Percentiles rank a stretch among this genome's conserved stretches.
phyloP scores from a whole-genome alignment of 2,329 filamentous ascomycete genomes.

The Colletotrichum liaoningense region DNA sequence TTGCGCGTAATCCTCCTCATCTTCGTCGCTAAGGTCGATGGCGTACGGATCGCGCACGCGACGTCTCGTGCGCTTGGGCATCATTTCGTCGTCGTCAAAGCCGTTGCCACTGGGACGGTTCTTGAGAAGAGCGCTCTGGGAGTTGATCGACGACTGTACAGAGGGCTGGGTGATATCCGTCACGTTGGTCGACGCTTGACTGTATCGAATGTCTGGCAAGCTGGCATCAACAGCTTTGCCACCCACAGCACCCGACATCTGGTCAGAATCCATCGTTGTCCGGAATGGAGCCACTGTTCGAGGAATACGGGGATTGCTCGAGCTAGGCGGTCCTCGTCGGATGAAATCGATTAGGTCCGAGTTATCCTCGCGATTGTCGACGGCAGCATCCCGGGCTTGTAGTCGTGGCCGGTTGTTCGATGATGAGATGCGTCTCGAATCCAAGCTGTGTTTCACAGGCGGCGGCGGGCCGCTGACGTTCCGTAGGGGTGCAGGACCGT shows the following conservation, averaged over 20 bases:
- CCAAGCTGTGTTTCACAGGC: conserved; percentile 50
- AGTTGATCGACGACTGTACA: conserved; percentile 76
- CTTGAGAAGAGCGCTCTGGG: conserved; percentile 75
- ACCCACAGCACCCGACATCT: conserved; percentile 67
- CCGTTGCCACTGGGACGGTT: conserved; percentile 50
- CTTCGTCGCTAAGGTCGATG: conserved; percentile 84
- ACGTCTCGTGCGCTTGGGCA: conserved; percentile 79
- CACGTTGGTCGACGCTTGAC: conserved; percentile 66
- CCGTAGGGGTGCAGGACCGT: conserved; percentile 48
- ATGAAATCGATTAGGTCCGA: conserved; percentile 97
- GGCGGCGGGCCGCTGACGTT: conserved; percentile 45
- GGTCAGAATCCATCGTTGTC: conserved; percentile 87
- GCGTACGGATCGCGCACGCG: conserved; percentile 91
- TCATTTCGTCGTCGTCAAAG: conserved; percentile 63
- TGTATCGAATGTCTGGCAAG: conserved; percentile 67
- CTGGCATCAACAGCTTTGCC: conserved; percentile 68
- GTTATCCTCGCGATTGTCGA: conserved; percentile 73
- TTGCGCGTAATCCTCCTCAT: conserved; percentile 64
- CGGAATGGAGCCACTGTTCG: conserved; percentile 87
- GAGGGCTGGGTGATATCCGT: conserved; percentile 68
- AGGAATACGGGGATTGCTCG: conserved; percentile 77
- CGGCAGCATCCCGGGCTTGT: conserved; percentile 78
- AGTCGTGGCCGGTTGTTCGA: conserved; percentile 63
- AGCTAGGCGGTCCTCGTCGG: conserved; percentile 80
- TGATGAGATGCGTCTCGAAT: conserved; percentile 50